phyloP scores from a whole-genome alignment of 805 yeast species.

The Candida chauliodis region DNA sequence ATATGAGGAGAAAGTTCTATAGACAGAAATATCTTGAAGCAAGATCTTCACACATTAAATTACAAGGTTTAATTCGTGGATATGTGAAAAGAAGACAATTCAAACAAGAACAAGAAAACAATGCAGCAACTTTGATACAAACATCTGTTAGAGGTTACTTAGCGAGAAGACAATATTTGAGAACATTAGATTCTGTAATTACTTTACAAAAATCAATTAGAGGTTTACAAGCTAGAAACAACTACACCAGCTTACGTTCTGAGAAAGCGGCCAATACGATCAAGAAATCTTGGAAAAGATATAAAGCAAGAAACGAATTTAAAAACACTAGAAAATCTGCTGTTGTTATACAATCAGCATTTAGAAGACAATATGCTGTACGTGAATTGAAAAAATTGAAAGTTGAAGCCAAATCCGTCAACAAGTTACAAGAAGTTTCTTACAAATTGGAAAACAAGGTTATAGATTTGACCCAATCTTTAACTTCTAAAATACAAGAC shows the following conservation, averaged over 20 bases:
- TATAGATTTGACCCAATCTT: constrained; percentile 86
- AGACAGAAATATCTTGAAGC: constrained; percentile 59
- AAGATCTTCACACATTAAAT: constrained; percentile 47
- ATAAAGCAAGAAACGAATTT: constrained; percentile 54
- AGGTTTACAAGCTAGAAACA: constrained; percentile 53
- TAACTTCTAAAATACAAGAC: constrained; percentile 76
- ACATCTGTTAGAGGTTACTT: constrained; percentile 55
- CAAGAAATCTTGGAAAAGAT: constrained; percentile 74
- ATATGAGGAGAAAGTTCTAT: constrained; percentile 60
- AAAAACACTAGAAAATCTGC: constrained; percentile 49
- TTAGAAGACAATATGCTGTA: constrained; percentile 74
- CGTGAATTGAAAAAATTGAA: constrained; percentile 60
- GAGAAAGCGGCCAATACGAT: constrained; percentile 64
- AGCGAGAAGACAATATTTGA: constrained; percentile 38
- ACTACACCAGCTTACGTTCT: constrained; percentile 46
- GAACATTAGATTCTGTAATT: constrained; percentile 35
- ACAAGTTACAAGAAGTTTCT: constrained; percentile 85
- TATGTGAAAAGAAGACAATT: constrained; percentile 51
- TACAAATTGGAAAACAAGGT: constrained; percentile 95
- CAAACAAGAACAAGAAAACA: constrained; percentile 50
- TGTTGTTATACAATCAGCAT: constrained; percentile 69
- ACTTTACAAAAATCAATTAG: constrained; percentile 46
- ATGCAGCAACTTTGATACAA: constrained; percentile 71
- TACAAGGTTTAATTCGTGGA: constrained; percentile 69
- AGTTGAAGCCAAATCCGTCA: constrained; percentile 89